Conservation (phyloP, 2,329 filamentous ascomycete species). For the Exophiala sideris region DNA sequence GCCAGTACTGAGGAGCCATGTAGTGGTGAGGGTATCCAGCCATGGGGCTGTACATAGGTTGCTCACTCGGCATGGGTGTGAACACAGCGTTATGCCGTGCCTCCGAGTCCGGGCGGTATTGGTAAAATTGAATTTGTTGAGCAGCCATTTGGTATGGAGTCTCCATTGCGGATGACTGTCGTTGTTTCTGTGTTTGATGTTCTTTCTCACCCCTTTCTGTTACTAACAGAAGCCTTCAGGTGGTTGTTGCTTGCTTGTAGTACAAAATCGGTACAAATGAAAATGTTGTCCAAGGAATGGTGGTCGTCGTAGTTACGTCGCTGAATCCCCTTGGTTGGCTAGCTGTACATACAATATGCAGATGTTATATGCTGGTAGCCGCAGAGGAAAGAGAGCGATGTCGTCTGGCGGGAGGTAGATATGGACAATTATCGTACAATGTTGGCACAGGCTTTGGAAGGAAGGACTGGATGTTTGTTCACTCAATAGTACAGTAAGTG, state of each 20-base stretch:
- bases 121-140: conserved; percentile 67
- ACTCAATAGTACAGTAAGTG: conserved; percentile 20
- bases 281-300: conserved; percentile 23
- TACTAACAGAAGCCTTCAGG: conserved; percentile 4
- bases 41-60: conserved; percentile 44
- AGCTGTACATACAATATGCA: conserved; percentile 24
- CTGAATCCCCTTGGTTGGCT: conserved; percentile 9
- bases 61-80: conserved; percentile 59
- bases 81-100: conserved; percentile 73
- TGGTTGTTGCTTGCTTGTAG: conserved; percentile 11
- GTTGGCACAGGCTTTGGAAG: conserved; percentile 27
- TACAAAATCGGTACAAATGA: conserved; percentile 23
- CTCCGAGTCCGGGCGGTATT: conserved; percentile 76
- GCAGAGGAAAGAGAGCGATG: conserved; percentile 9
- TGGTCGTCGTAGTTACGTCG: conserved; percentile 9
- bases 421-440: conserved; percentile 24
- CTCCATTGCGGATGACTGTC: conserved; percentile 19
- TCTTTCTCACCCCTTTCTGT: conserved; percentile 4
- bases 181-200: not conserved
- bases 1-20: conserved; percentile 39
- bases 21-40: conserved; percentile 37
- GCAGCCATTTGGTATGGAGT: conserved; percentile 26
- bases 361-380: conserved; percentile 21
- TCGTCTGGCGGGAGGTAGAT: conserved; percentile 5
- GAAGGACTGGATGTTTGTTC: conserved; percentile 30